Percentiles rank a stretch among this genome's conserved stretches.
Conservation (phyloP, 495 filamentous ascomycete genomes). For the Niebla homalea region DNA sequence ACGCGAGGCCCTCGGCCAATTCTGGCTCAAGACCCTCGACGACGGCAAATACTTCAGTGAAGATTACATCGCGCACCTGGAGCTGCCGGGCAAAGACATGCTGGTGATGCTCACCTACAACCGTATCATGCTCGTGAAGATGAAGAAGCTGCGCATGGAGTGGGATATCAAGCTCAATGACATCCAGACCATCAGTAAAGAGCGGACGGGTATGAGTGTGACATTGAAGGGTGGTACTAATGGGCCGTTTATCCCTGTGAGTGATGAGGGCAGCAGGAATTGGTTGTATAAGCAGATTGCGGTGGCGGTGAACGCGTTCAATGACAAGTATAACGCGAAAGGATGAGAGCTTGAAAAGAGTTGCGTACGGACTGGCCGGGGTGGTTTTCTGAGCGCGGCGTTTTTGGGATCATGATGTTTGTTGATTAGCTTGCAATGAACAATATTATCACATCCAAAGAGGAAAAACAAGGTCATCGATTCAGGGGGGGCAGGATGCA, state of each 20-base stretch:
- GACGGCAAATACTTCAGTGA: constrained; percentile 97
- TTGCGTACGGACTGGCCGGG: too few species aligned
- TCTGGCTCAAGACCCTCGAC: constrained; percentile 96
- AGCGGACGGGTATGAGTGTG: constrained; percentile 84
- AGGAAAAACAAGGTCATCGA: too few species aligned
- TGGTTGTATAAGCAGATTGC: constrained; percentile 72
- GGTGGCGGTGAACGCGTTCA: constrained; percentile 56
- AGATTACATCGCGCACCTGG: constrained; percentile 90
- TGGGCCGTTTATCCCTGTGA: constrained; percentile 88
- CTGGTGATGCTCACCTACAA: constrained; percentile 91
- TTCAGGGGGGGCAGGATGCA: too few species aligned
- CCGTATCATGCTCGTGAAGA: constrained; percentile 79
- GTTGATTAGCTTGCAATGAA: too few species aligned
- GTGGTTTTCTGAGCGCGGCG: too few species aligned
- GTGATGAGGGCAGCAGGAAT: constrained; percentile 73
- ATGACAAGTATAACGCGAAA: constrained; percentile 55
- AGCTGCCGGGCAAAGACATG: constrained; percentile 80
- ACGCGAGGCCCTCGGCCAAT: constrained; percentile 90
- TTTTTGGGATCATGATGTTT: too few species aligned
- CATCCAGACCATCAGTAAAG: constrained; percentile 92
- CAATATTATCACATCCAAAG: too few species aligned
- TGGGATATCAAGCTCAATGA: constrained; percentile 96
- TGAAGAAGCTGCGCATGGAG: constrained; percentile 68
- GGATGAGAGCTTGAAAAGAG: constrained; percentile 21
- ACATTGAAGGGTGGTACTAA: constrained; percentile 80